Evolutionary conservation across 768 basidiomycete genomes (phyloP).

Genomic region (Mycena belliarum): DNA sequence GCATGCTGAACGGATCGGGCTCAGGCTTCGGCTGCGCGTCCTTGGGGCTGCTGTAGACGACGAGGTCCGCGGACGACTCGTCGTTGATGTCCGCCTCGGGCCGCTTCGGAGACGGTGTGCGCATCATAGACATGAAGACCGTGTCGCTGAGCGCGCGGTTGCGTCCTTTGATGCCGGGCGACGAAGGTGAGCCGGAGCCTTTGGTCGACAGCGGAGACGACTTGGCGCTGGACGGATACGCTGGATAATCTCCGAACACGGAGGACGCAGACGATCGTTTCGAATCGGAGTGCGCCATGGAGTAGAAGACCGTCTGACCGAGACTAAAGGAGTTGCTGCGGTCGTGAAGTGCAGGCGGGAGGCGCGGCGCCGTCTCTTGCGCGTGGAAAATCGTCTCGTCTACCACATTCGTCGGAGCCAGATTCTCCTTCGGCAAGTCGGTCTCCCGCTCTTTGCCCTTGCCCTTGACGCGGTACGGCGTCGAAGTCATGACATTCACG

Average conservation of each 20-base stretch:
- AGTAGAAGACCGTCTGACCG: constrained; percentile 62
- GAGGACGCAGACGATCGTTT: constrained; percentile 29
- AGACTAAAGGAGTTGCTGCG: constrained; percentile 69
- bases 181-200: constrained; percentile 32
- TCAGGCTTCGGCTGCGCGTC: constrained; percentile 33
- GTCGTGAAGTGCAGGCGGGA: constrained; percentile 40
- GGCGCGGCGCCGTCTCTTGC: constrained; percentile 35
- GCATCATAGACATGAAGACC: constrained; percentile 58
- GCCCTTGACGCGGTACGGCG: constrained; percentile 38
- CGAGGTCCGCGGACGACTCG: no score
- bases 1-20: constrained; percentile 73
- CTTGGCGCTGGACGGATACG: constrained; percentile 27
- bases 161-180: constrained; percentile 36
- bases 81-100: constrained; percentile 39
- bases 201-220: constrained; percentile 28
- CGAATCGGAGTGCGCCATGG: constrained; percentile 33
- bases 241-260: constrained; percentile 11
- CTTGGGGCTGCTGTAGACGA: constrained; percentile 28
- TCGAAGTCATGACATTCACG: constrained; percentile 41
- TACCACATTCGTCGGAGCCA: constrained; percentile 26
- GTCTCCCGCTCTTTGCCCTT: constrained; percentile 37
- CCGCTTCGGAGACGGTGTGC: constrained; percentile 33
- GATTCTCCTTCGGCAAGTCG: constrained; percentile 23
- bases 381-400: constrained; percentile 51
- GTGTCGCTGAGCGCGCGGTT: constrained; percentile 63